Evolutionary conservation across 2,329 filamentous ascomycete genomes (phyloP).

Genomic region (Volutella citrinella): DNA sequence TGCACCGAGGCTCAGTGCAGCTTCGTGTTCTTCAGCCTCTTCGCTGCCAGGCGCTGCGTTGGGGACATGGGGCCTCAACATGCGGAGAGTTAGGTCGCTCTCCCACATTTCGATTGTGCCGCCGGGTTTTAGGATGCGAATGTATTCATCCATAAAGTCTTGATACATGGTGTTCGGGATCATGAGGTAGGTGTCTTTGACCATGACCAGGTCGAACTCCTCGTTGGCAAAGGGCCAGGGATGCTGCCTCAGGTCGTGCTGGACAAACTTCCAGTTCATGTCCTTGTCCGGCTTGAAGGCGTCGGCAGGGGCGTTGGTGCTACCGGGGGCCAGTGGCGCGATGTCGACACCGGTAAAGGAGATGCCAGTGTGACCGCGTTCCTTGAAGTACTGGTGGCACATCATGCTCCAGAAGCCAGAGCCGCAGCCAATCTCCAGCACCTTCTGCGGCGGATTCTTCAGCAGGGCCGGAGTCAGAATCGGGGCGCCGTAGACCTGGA

Average conservation of each 20-base stretch:
- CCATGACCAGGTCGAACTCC: conserved; percentile 84
- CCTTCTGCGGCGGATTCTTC: conserved; percentile 67
- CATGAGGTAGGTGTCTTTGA: conserved; percentile 75
- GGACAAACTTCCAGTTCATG: conserved; percentile 84
- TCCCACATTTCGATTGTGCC: conserved; percentile 89
- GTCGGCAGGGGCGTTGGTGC: conserved; percentile 26
- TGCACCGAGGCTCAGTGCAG: conserved; percentile 68
- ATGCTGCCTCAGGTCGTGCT: conserved; percentile 74
- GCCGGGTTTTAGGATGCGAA: conserved; percentile 73
- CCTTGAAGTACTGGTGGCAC: conserved; percentile 76
- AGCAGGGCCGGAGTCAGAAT: conserved; percentile 69
- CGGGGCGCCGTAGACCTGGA: conserved; percentile 77
- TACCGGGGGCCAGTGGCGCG: conserved; percentile 60
- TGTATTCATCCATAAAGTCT: conserved; percentile 63
- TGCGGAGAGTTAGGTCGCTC: conserved; percentile 78
- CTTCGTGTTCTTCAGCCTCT: conserved; percentile 55
- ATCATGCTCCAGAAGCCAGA: conserved; percentile 87
- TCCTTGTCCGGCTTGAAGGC: conserved; percentile 60
- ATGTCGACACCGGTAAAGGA: conserved; percentile 83
- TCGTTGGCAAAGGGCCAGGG: conserved; percentile 76
- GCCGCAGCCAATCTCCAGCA: conserved; percentile 86
- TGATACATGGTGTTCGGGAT: conserved; percentile 59
- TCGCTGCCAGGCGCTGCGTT: conserved; percentile 35
- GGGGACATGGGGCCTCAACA: conserved; percentile 74
- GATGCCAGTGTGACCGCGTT: conserved; percentile 65